Base-by-base conservation (phyloP, 2,329 filamentous ascomycete species). In the Beauveria medogensis region DNA sequence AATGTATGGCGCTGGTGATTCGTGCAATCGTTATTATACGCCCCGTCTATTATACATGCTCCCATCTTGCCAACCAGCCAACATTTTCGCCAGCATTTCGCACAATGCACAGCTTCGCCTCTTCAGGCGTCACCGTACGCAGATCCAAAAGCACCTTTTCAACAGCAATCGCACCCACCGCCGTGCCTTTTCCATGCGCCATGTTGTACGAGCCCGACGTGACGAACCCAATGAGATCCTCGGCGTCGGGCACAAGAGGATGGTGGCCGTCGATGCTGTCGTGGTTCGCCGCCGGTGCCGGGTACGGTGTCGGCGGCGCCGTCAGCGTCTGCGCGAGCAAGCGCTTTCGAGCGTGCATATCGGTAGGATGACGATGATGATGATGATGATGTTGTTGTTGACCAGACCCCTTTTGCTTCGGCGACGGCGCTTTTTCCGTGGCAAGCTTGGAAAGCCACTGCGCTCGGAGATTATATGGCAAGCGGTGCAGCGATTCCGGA, bases 191-290 rank as follows among this genome's bases (percentile, higher is more conserved):
- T 0, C 93, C 94, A 65, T 89, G 84, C 2, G 84, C 83, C 2
- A 97, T 81, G 68, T 88, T 92, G 71, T 88, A 96, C 55, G 90
- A 88, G 0, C 93, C 94, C 1, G 88, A 89, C 2, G 92, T 97
- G 26, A 97, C 87, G 71, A 96, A 99, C 0, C 94, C 94, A 55
- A 97, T 83, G 14, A 97, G 78, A 70, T 97, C 90, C 24, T 82
- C 79, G 64, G 86, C 85, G 10, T 80, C 79, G 0, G 93, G 93
- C n/a, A 92, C 85, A 0, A 85, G 69, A 0, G 88, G 87, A 66
- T 90, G 84, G 83, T 88, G 83, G 0, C 78, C 77, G 26, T 73
- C 70, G 74, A 80, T 70, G 64, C 74, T 72, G 55, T 66, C 69
- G 60, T 70, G 71, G 63, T 73, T 77, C 14, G 69, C 67, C 4